A percentile compares a stretch with the other conserved stretches of the same genome.
Evolutionary conservation across 116 monocot species (phyloP).

Genomic region (Iris pallida): DNA sequence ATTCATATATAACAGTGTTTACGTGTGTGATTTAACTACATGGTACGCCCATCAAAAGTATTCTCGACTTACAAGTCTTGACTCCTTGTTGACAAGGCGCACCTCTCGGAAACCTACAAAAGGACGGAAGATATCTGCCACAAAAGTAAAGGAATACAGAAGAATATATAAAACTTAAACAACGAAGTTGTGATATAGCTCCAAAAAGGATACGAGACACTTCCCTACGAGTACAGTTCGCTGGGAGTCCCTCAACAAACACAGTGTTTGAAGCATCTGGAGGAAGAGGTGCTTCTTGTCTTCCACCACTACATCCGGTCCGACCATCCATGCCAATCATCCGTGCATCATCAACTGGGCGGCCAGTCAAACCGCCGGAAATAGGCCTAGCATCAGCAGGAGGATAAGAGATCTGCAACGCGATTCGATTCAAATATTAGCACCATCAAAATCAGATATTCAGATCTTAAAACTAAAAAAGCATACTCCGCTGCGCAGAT

Average conservation of each 20-base stretch:
- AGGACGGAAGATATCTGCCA: conserved; percentile 87
- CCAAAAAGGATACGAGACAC: conserved; percentile 83
- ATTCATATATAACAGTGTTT: background rate
- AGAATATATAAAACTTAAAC: background rate
- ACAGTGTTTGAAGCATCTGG: conserved; percentile 79
- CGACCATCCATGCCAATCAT: conserved; percentile 37
- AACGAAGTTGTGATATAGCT: background rate
- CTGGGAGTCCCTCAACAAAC: conserved; percentile 81
- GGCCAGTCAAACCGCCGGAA: conserved; percentile 22
- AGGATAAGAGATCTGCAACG: conserved; percentile 11
- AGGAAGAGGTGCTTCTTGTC: conserved; percentile 55
- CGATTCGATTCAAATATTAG: conserved; percentile 3
- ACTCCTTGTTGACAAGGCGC: conserved; percentile 91
- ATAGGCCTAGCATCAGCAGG: conserved; percentile 47
- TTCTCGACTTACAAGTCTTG: conserved; percentile 61
- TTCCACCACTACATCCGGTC: conserved; percentile 20
- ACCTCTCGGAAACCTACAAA: conserved; percentile 91
- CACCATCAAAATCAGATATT: background rate
- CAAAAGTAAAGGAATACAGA: conserved; percentile 31
- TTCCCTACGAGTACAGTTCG: conserved; percentile 74
- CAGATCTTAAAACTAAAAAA: background rate
- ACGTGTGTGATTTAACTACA: background rate
- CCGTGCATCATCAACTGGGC: conserved; percentile 41
- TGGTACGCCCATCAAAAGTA: background rate
- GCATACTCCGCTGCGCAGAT: conserved; percentile 20